Base-by-base conservation (phyloP, 2,329 filamentous ascomycete species). In the Dothidotthia symphoricarpi region DNA sequence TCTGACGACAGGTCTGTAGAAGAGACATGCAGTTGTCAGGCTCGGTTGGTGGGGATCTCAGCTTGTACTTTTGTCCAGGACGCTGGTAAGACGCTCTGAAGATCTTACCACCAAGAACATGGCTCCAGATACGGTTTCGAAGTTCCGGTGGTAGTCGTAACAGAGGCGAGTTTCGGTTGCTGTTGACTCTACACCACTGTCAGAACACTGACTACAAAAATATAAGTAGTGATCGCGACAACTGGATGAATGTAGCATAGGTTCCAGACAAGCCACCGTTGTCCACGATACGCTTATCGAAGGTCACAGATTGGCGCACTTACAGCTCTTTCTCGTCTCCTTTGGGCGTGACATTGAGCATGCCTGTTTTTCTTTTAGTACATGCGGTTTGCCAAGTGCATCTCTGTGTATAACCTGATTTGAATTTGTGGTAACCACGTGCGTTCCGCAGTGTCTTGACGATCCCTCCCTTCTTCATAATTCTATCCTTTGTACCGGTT, bases 361-460 rank as follows among this genome's bases (percentile, higher is more conserved):
- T 12, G 19, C 19, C 19, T 22, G 19, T 22, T 9, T 5, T 22
- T 22, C 5, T 22, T 9, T 22, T 9, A 22, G 19, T 9, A 22
- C 9, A 5, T 22, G 19, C 19, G 5, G 19, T 9, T 22, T 9
- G 19, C 19, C 19, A 22, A 22, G 19, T 5, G 19, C 19, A 5
- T 22, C 19, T 22, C 5, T 9, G 5, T 9, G 9, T 6, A 5
- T 22, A 6, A 7, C 43, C 46, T 17, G 43, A 51, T 24, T 32
- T 31, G 32, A 48, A 53, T 10, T 31, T 53, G 32, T 46, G 47
- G 17, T 40, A 53, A 16, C 47, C 47, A 6, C 49, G 49, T 4
- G 29, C 26, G 16, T 22, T 22, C 9, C 19, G 5, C 19, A 22
- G 19, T 22, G 19, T 5, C 19, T 22, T 22, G 19, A 22, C 19